Base-by-base conservation (phyloP, 1,139 yeast species). In the Protomyces macrosporus region DNA sequence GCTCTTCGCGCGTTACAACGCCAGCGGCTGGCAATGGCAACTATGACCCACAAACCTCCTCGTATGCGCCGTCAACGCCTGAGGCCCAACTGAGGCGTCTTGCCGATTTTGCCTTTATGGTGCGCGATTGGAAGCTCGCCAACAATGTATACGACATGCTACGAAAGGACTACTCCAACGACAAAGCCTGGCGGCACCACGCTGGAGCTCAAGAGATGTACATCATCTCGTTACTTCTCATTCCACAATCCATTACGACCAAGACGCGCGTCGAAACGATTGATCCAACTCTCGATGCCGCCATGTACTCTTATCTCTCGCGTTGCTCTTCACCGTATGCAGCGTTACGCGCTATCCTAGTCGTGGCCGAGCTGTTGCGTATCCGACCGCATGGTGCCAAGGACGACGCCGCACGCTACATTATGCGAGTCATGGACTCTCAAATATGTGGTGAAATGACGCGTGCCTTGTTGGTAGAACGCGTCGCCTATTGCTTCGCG, bases 201-300 rank as follows among this genome's bases (percentile, higher is more conserved):
- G 96, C 97, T 0, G 85, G 95, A 0, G 80, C 88, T 9, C 93
- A 91, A 65, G 98, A 93, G 75, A 87, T 89, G 87, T 86, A 90
- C 68, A 87, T 90, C 0, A 79, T 86, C 0, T 85, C 96, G 0
- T 77, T 87, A 54, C 75, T 91, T 6, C 79, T 93, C 76, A 84
- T 85, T 1, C 88, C 90, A 0, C 84, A 82, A 70, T 83, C 84
- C 12, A 81, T 86, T 65, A 82, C 87, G 12, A 77, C 86, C 10
- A 84, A 84, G 68, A 79, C 84, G 48, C 77, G 86, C 16, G 79
- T 79, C 60, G 88, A 85, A 65, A 79, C 83, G 32, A 78, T 87
- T 12, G 87, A 82, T 67, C 88, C 91, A 0, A 78, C 84, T 69
- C 75, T 87, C 55, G 95, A 88, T 68, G 82, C 87, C 55, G 80